Evolutionary conservation across 2,329 filamentous ascomycete genomes (phyloP).

Genomic region (Stagonosporopsis vannaccii): DNA sequence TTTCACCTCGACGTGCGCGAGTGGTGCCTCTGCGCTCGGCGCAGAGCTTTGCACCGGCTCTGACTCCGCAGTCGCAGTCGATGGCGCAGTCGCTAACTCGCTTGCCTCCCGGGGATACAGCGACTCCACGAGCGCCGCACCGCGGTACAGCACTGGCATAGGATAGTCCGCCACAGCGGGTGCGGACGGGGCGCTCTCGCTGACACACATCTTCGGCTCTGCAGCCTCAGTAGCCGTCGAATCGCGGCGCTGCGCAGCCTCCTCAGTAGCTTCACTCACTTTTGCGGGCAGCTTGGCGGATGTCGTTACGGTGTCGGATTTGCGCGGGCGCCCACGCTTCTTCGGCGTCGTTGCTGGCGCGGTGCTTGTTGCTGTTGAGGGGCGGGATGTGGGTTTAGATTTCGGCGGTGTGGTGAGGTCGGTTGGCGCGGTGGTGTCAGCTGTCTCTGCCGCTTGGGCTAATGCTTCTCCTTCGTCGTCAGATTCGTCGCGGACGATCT

Average conservation of each 20-base stretch:
- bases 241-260: not conserved
- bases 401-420: conserved; percentile 1
- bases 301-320: conserved; percentile 15
- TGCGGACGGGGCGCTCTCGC: not conserved
- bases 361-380: conserved; percentile 7
- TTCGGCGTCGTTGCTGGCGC: conserved; percentile 9
- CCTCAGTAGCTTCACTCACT: not conserved
- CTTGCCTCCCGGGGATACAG: conserved; percentile 3
- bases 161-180: not conserved
- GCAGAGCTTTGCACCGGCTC: too few relatives aligned
- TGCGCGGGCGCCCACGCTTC: conserved; percentile 25
- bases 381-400: conserved; percentile 1
- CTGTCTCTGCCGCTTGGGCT: not conserved
- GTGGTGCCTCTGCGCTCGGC: too few relatives aligned
- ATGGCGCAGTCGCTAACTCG: not conserved
- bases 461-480: conserved; percentile 18
- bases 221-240: not conserved
- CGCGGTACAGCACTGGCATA: not conserved
- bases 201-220: not conserved
- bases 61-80: not conserved
- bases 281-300: not conserved
- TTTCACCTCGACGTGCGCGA: too few relatives aligned
- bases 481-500: conserved; percentile 26
- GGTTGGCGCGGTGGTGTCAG: not conserved
- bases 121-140: conserved; percentile 9